Base-by-base conservation (phyloP, 805 yeast species). In the Zygosaccharomyces bailii region DNA sequence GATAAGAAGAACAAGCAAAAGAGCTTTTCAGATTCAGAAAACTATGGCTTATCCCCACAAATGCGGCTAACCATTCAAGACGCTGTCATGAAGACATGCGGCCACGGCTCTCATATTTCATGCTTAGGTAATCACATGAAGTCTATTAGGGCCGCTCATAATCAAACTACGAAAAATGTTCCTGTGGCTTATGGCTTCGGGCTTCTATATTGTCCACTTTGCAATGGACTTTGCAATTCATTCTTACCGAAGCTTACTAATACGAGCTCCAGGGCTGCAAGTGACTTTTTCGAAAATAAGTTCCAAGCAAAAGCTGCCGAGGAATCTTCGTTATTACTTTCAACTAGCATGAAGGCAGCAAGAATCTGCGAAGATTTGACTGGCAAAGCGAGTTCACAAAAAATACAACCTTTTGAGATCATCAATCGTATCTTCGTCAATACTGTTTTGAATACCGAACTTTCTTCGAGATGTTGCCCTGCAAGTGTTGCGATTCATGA, bases 21-120 rank as follows among this genome's bases (percentile, higher is more conserved):
- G 8, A 8, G 30, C 19, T 4, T n/a, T 20, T 20, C 7, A n/a
- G 24, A 14, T 19, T 3, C 19, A 14, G 30, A 19, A 9, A 18
- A 39, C 34, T 4, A 7, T 18, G 7, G 13, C 4, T 19, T 20
- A 11, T 2, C 11, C 4, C 35, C 30, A 7, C 34, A 21, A 13
- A 30, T 40, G 74, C 82, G 1, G 71, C 83, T 2, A 76, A 80
- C 48, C 2, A 31, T 7, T 5, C 47, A 43, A 30, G 46, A 42
- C 5, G 55, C 57, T 11, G 56, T 60, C 2, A 30, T 60, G 16
- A 53, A 60, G 38, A 83, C 95, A 41, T 91, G 99, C 69, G 95
- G 96, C 1, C 99, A 91, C 65, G 95, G 96, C 1, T 84, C 91
- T 82, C 99, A 91, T 63, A 79, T 76, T 49, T 72, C 77, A 13